phyloP scores from a whole-genome alignment of 805 yeast genomes.

The Metschnikowia baotianmanensis region DNA sequence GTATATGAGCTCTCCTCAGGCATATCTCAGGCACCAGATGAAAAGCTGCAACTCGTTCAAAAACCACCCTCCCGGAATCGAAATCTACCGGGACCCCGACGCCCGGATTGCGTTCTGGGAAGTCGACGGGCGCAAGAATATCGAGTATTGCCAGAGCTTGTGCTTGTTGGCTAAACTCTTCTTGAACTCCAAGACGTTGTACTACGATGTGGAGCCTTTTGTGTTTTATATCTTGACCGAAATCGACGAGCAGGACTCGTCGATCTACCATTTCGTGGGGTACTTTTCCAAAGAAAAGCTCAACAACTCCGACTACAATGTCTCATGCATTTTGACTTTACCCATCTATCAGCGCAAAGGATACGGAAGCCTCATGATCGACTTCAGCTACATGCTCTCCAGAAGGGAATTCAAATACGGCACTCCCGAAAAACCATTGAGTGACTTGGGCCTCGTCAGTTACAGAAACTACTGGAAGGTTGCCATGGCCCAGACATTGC shows the following conservation, averaged over 20 bases:
- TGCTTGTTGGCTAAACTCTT: conserved; percentile 88
- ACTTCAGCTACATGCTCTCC: conserved; percentile 80
- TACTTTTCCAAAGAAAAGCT: conserved; percentile 89
- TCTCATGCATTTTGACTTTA: conserved; percentile 86
- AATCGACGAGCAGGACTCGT: conserved; percentile 43
- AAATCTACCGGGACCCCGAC: conserved; percentile 37
- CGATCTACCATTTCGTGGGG: conserved; percentile 77
- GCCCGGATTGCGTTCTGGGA: conserved; percentile 41
- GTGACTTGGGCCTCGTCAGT: conserved; percentile 80
- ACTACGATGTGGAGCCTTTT: conserved; percentile 95
- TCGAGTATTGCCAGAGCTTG: conserved; percentile 80
- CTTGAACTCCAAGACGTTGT: conserved; percentile 85
- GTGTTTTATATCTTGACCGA: conserved; percentile 84
- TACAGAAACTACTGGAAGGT: conserved; percentile 86
- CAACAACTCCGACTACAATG: conserved; percentile 72
- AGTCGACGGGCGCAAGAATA: conserved; percentile 79
- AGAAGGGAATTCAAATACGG: conserved; percentile 76
- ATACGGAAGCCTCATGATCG: conserved; percentile 84
- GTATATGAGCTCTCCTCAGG: conserved; percentile 69
- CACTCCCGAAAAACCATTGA: conserved; percentile 93
- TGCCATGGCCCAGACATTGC: conserved; percentile 52
- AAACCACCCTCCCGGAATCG: conserved; percentile 62
- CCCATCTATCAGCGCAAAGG: conserved; percentile 89
- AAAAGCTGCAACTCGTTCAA: conserved; percentile 59
- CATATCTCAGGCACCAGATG: conserved; percentile 63